Conservation (phyloP, 306 rosid species). For the Corylus heterophylla region DNA sequence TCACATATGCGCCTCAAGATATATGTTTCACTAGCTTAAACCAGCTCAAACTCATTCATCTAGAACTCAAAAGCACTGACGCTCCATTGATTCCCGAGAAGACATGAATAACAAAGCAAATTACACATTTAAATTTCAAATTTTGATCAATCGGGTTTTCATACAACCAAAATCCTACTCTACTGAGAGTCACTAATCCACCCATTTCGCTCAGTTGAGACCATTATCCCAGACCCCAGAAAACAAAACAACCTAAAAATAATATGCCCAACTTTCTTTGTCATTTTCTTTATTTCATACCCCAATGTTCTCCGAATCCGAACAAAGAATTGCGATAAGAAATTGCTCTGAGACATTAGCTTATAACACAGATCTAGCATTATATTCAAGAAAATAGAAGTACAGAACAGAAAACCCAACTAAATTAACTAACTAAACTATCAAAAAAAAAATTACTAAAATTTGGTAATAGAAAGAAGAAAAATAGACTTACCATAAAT, state of each 20-base stretch:
- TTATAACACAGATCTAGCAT: slow-evolving; percentile 70
- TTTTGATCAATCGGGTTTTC: slow-evolving; percentile 30
- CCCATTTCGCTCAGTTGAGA: slow-evolving; percentile 15
- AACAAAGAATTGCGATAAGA: slow-evolving; percentile 34
- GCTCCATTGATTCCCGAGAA: slow-evolving; percentile 12
- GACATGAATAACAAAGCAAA: slow-evolving; percentile 8
- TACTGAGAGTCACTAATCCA: slow-evolving; percentile 21
- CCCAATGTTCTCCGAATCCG: slow-evolving; percentile 34
- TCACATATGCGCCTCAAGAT: background rate
- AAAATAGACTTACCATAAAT: slow-evolving; percentile 43
- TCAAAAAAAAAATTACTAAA: slow-evolving; percentile 28
- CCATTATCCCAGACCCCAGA: slow-evolving; percentile 11
- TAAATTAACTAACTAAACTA: slow-evolving; percentile 39
- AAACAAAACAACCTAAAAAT: slow-evolving; percentile 23
- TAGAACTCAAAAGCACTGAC: slow-evolving; percentile 25
- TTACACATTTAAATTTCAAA: slow-evolving; percentile 23
- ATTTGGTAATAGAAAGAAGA: slow-evolving; percentile 31
- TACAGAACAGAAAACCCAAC: slow-evolving; percentile 18
- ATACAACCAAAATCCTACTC: slow-evolving; percentile 25
- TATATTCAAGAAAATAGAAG: slow-evolving; percentile 26
- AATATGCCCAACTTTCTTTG: slow-evolving; percentile 31
- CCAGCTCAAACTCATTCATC: slow-evolving; percentile 26
- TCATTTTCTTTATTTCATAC: slow-evolving; percentile 13
- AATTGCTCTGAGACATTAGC: slow-evolving; percentile 29
- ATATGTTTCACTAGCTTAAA: slow-evolving; percentile 24